phyloP scores from a whole-genome alignment of 495 filamentous ascomycete species.

The Penicillium canariense region DNA sequence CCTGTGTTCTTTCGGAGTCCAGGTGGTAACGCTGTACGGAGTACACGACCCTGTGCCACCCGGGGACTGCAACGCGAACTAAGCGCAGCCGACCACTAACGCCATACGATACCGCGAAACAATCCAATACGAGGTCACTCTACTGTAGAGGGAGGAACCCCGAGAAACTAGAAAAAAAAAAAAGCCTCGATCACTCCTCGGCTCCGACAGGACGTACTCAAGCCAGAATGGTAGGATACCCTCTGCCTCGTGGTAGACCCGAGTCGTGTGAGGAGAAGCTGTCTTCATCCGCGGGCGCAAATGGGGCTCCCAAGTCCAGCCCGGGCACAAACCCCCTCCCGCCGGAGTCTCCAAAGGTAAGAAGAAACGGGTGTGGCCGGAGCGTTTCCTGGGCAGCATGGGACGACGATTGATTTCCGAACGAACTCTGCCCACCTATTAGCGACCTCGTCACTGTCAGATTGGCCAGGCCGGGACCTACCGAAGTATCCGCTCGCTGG shows the following conservation, averaged over 20 bases:
- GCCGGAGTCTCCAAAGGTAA: background rate
- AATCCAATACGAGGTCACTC: background rate
- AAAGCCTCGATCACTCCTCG: background rate
- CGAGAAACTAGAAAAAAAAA: too few species aligned
- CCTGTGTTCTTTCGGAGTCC: slow-evolving; percentile 2
- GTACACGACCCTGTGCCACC: background rate
- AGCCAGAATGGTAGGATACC: too few species aligned
- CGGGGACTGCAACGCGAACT: background rate
- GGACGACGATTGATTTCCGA: too few species aligned
- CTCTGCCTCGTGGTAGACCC: too few species aligned
- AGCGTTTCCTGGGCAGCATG: too few species aligned
- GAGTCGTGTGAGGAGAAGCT: slow-evolving; percentile 18
- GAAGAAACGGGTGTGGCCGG: slow-evolving; percentile 14
- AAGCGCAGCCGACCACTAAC: slow-evolving; percentile 9
- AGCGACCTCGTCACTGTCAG: background rate
- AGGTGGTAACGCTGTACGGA: slow-evolving; percentile 7
- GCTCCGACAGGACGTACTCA: too few species aligned
- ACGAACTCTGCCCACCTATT: background rate
- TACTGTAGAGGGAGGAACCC: too few species aligned
- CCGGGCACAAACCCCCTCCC: background rate
- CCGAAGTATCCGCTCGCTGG: background rate
- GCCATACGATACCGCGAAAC: background rate
- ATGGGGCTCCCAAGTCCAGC: slow-evolving; percentile 22
- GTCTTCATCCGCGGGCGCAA: slow-evolving; percentile 12
- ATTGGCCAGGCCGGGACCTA: background rate